A percentile compares a stretch with the other conserved stretches of the same genome.
These are phyloP conservation scores for Boletus chippewaensis DNA, from an alignment of 1,284 basidiomycete genomes.

Conservation along the genomic window DNA sequence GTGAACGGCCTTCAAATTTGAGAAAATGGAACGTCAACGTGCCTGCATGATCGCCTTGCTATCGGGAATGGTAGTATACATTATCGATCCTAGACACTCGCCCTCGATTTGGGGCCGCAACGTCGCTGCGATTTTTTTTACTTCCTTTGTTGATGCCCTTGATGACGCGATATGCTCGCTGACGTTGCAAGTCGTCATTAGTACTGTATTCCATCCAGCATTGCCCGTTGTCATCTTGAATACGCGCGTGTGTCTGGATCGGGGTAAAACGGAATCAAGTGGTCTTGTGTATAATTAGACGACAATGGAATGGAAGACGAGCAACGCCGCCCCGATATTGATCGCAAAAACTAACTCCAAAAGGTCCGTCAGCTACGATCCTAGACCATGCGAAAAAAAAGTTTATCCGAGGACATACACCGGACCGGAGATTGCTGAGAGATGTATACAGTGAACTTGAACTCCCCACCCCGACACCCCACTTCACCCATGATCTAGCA, in stretches of 20 bases:
- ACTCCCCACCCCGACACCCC: neutral
- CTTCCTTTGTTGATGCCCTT: too few relatives aligned
- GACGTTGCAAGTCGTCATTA: constrained; percentile 8
- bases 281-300: neutral
- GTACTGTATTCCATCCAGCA: constrained; percentile 21
- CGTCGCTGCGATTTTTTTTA: too few relatives aligned
- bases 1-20: too few relatives aligned
- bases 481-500: constrained; percentile 14
- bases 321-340: constrained; percentile 17
- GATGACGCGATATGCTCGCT: too few relatives aligned
- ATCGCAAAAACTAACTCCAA: constrained; percentile 19
- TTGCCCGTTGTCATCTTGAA: constrained; percentile 28
- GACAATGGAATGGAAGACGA: constrained; percentile 22
- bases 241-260: constrained; percentile 14
- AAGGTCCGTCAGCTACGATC: neutral
- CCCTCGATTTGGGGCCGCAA: too few relatives aligned
- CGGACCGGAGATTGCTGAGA: constrained; percentile 17
- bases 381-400: neutral
- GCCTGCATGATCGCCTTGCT: too few relatives aligned
- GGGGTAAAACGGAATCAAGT: too few relatives aligned
- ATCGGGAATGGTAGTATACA: too few relatives aligned
- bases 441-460: constrained; percentile 15
- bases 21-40: too few relatives aligned
- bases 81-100: too few relatives aligned
- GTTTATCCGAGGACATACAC: constrained; percentile 6